Percentiles rank a stretch among this genome's conserved stretches.
Evolutionary conservation across 2,329 filamentous ascomycete species (phyloP).

Genomic region (Diaporthe velutina): DNA sequence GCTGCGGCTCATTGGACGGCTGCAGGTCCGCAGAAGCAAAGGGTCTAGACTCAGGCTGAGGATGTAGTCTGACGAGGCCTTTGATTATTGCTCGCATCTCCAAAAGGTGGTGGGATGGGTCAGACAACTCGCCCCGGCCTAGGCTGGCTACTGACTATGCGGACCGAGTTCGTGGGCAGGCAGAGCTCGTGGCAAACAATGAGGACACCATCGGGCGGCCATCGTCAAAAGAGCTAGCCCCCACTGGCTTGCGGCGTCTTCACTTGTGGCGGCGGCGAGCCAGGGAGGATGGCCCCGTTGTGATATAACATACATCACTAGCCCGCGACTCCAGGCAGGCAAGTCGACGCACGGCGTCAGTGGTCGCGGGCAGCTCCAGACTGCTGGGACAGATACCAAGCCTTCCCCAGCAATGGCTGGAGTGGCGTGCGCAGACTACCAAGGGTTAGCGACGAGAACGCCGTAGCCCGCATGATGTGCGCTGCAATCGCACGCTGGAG

Average conservation of each 20-base stretch:
- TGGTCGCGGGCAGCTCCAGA: constrained; percentile 33
- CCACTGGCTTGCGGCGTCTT: constrained; percentile 1
- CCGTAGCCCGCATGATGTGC: constrained; percentile 17
- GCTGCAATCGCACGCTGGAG: constrained; percentile 22
- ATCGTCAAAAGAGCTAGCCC: constrained; percentile 15
- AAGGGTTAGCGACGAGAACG: constrained; percentile 18
- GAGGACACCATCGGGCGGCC: constrained; percentile 2
- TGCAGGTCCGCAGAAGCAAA: constrained; percentile 19
- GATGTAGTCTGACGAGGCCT: not conserved
- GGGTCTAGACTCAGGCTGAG: constrained; percentile 20
- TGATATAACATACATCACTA: constrained; percentile 13
- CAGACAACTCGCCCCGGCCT: constrained; percentile 4
- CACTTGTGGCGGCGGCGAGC: constrained; percentile 11
- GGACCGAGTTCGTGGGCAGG: constrained; percentile 12
- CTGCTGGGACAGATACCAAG: constrained; percentile 33
- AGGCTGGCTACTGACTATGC: not conserved
- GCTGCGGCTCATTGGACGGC: not conserved
- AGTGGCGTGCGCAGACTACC: constrained; percentile 18
- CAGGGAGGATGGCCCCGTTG: constrained; percentile 17
- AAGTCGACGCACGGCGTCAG: constrained; percentile 25
- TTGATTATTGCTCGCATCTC: not conserved
- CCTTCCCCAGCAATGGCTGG: not conserved
- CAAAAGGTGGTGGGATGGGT: not conserved
- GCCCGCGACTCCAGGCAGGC: constrained; percentile 6
- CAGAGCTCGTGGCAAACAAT: constrained; percentile 24